Evolutionary conservation across 2,329 filamentous ascomycete species (phyloP).

Genomic region (Paracamarosporium sp.): DNA sequence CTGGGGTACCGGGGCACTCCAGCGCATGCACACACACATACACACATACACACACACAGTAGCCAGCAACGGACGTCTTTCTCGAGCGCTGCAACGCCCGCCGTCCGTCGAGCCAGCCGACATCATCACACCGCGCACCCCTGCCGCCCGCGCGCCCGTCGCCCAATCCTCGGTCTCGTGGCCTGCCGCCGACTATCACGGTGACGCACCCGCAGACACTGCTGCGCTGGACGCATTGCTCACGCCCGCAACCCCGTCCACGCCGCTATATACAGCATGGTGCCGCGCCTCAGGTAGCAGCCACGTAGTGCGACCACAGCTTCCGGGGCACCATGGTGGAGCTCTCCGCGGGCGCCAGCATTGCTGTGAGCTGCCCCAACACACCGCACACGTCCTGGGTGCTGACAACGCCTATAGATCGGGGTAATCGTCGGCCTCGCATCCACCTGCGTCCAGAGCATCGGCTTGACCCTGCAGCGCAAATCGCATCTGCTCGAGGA

Average conservation of each 20-base stretch:
- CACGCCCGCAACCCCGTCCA: neutral
- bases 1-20: neutral
- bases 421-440: slow-evolving; percentile 92
- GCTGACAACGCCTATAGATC: slow-evolving; percentile 62
- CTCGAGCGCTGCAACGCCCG: neutral
- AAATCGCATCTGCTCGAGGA: slow-evolving; percentile 99
- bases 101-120: slow-evolving; percentile 19
- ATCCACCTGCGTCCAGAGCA: slow-evolving; percentile 92
- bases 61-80: neutral
- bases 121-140: slow-evolving; percentile 41
- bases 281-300: slow-evolving; percentile 37
- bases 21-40: neutral
- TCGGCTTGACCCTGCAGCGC: slow-evolving; percentile 93
- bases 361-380: slow-evolving; percentile 46
- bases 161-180: slow-evolving; percentile 33
- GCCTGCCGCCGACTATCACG: slow-evolving; percentile 29
- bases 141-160: slow-evolving; percentile 34
- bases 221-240: slow-evolving; percentile 13
- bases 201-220: slow-evolving; percentile 28
- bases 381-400: too few relatives aligned
- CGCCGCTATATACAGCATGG: slow-evolving; percentile 32
- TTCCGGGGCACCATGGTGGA: slow-evolving; percentile 43
- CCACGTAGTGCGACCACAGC: slow-evolving; percentile 25
- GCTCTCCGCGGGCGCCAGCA: slow-evolving; percentile 50
- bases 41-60: neutral